Evolutionary conservation across 257 asterid species (phyloP), one percentile per base, ranked within the genome.

Genomic region (Coffea eugenioides): DNA sequence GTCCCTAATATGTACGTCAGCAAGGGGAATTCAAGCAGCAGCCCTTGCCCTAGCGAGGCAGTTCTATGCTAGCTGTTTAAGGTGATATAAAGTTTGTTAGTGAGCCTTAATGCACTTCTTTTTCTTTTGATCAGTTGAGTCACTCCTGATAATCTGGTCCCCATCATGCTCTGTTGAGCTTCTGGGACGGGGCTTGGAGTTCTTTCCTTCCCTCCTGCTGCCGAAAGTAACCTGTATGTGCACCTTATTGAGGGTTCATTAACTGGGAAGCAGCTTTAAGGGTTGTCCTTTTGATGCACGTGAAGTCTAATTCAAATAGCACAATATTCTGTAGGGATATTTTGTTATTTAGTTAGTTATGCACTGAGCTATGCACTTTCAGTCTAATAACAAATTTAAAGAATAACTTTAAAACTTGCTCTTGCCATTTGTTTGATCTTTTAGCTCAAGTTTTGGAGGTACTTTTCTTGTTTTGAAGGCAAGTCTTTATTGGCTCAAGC

Each of bases 391-490:
- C 71, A 2, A 23, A n/a, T 14, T 21, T 18, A 43, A 59, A 25
- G 41, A 52, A 39, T 14, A 52, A 43, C 36, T 56, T 54, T 13
- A 2, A 56, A 15, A 20, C 6, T 18, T 52, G 21, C 20, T 1
- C 39, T n/a, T 54, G 4, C 52, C 21, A 34, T 18, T 56, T 56
- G 68, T 36, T 74, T 74, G 34, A 39, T 21, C 43, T 76, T 74
- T 41, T 12, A 57, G 54, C 39, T 74, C 14, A 56, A 25, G 21
- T 74, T 9, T 57, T 39, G 54, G 49, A 36, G 49, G 78, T 57
- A 34, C 39, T 36, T 74, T 73, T 75, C 66, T 64, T 59, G 57
- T 34, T 36, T n/a, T 61, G 79, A 41, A 75, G 70, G 70, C 71
- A 2, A 48, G 45, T 48, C 25, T 54, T 71, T 71, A 11, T 36